Base-by-base conservation (phyloP, 1,139 yeast genomes). In the Blastobotrys buckinghamii region DNA sequence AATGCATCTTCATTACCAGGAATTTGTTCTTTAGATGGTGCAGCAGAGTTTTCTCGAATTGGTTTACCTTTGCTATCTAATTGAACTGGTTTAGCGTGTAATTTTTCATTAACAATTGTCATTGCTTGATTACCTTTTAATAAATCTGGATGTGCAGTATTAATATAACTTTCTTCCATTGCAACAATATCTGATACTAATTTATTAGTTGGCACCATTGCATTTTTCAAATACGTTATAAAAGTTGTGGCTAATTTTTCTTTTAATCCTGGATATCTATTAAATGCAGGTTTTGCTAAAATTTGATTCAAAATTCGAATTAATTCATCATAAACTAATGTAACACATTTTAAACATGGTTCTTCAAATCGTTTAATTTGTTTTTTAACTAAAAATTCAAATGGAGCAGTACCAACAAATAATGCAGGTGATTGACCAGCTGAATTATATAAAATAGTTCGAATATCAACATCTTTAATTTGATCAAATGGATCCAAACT, bases 401-500 rank as follows among this genome's bases (percentile, higher is more conserved):
- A 92, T 1, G 97, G 97, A 60, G 88, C 92, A 15, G 97, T 89
- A 47, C 97, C 97, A 50, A 92, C 98, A 70, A 92, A 92, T 60
- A 92, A 76, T 1, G 97, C 86, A 9, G 98, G 98, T 1, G 97
- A 87, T 20, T 96, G 83, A 63, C 98, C 98, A 12, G 96, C 85
- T 41, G 97, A 87, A 67, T 92, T 92, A 73, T 92, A 95, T 42
- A 72, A 59, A 48, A 92, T 90, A n/a, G 98, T 92, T 69, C 98
- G 82, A 59, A 94, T 94, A 66, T 92, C 99, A 32, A 87, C 85
- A 66, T 92, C 98, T 71, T 89, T 90, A 62, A 92, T 90, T 68
- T 90, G 96, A 65, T 92, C 98, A 68, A 87, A 94, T 50, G 99
- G 99, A 67, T 94, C 98, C 53, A 92, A 75, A 0, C 97, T 87